Evolutionary conservation across 2,329 filamentous ascomycete species (phyloP).

Genomic region (Stemphylium lycopersici): DNA sequence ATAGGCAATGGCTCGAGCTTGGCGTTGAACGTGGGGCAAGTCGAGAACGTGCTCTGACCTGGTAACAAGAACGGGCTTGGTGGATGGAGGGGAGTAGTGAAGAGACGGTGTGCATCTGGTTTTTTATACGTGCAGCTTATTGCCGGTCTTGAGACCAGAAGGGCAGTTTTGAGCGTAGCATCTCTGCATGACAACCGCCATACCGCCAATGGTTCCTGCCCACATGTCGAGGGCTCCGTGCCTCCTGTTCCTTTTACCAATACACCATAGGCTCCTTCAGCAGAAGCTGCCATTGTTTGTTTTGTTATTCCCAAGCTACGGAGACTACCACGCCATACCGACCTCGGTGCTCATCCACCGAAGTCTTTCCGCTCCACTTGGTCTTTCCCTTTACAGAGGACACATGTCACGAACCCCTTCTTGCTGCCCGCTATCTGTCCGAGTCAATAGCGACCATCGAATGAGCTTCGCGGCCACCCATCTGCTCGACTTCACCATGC

Average conservation of each 20-base stretch:
- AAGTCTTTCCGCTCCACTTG: neutral
- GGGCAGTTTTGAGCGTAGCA: slow-evolving; percentile 20
- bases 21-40: slow-evolving; percentile 31
- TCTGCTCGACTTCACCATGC: slow-evolving; percentile 25
- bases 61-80: slow-evolving; percentile 12
- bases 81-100: slow-evolving; percentile 9
- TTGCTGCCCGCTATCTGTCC: slow-evolving; percentile 1
- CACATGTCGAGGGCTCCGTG: neutral
- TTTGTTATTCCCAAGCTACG: neutral
- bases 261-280: neutral
- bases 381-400: neutral
- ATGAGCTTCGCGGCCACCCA: slow-evolving; percentile 3
- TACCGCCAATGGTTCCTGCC: slow-evolving; percentile 16
- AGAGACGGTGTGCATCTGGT: slow-evolving; percentile 20
- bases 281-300: neutral
- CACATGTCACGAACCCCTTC: neutral
- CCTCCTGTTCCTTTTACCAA: neutral
- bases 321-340: neutral
- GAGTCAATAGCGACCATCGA: slow-evolving; percentile 5
- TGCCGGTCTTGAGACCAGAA: slow-evolving; percentile 19
- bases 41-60: slow-evolving; percentile 31
- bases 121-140: slow-evolving; percentile 20
- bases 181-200: slow-evolving; percentile 22
- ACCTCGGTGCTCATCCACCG: slow-evolving; percentile 1
- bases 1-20: slow-evolving; percentile 24